phyloP scores from a whole-genome alignment of 192 early-diverging fungal species.

The Podila epicladia region DNA sequence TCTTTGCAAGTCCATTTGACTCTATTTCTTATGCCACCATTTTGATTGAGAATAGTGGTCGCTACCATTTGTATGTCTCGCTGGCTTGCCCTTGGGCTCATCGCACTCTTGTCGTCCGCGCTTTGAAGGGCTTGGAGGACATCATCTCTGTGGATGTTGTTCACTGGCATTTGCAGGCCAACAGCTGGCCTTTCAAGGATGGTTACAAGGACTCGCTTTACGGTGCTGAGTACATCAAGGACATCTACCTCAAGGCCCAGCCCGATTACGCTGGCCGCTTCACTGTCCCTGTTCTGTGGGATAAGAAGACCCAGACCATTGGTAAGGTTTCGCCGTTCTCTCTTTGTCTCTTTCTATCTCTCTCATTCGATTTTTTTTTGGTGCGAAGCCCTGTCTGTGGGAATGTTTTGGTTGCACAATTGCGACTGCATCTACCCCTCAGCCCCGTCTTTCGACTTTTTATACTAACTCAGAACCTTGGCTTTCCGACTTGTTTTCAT shows the following conservation, averaged over 20 bases:
- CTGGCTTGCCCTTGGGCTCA: slow-evolving; percentile 69
- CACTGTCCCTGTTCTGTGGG: slow-evolving; percentile 98
- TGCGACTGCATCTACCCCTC: too few relatives aligned
- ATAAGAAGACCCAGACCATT: slow-evolving; percentile 92
- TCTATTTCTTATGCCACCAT: slow-evolving; percentile 4
- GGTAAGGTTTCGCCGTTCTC: slow-evolving; percentile 39
- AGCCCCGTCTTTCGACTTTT: neutral
- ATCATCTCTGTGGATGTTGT: slow-evolving; percentile 90
- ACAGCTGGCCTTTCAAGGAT: slow-evolving; percentile 85
- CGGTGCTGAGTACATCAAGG: slow-evolving; percentile 77
- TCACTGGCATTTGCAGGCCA: slow-evolving; percentile 78
- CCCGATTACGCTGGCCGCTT: slow-evolving; percentile 78
- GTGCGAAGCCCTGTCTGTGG: too few relatives aligned
- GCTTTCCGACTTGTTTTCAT: neutral
- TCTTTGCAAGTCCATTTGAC: neutral
- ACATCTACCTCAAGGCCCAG: slow-evolving; percentile 93
- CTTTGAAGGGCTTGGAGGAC: slow-evolving; percentile 90
- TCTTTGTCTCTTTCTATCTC: too few relatives aligned
- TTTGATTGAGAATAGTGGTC: slow-evolving; percentile 20
- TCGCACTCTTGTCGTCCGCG: slow-evolving; percentile 85
- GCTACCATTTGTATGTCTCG: slow-evolving; percentile 43
- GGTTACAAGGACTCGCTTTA: slow-evolving; percentile 82
- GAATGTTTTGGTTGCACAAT: slow-evolving; percentile 10
- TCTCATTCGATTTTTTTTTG: too few relatives aligned
- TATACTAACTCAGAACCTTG: neutral